Conservation (phyloP, 495 filamentous ascomycete species). For the Wilcoxina mikolae region DNA sequence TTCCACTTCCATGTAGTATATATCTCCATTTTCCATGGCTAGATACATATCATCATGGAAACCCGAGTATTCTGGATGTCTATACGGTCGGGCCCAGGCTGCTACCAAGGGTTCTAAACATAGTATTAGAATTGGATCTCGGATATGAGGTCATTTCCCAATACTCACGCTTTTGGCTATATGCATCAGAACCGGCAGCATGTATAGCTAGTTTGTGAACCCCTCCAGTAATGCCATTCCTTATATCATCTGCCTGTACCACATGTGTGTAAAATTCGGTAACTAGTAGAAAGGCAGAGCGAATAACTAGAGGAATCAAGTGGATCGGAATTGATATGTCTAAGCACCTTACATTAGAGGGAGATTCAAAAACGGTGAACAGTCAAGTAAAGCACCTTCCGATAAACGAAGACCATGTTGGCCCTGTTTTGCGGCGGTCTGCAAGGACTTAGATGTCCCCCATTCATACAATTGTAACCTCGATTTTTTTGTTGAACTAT, state of each 20-base stretch:
- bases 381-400: conserved; percentile 13
- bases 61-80: conserved; percentile 43
- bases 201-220: conserved; percentile 25
- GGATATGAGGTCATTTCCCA: neutral
- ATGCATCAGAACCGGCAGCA: conserved; percentile 13
- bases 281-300: conserved; percentile 25
- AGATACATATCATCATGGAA: conserved; percentile 59
- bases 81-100: conserved; percentile 58
- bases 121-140: neutral
- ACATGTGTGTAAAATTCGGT: conserved; percentile 26
- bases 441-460: conserved; percentile 30
- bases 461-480: conserved; percentile 62
- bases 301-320: conserved; percentile 26
- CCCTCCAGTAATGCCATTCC: conserved; percentile 19
- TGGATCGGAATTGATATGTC: conserved; percentile 27
- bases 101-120: conserved; percentile 30
- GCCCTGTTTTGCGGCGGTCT: conserved; percentile 18
- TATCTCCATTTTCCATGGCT: conserved; percentile 63
- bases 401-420: conserved; percentile 23
- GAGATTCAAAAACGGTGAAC: neutral
- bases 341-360: conserved; percentile 2
- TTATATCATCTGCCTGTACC: conserved; percentile 24
- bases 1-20: conserved; percentile 52
- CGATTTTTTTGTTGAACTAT: conserved; percentile 38
- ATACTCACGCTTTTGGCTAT: conserved; percentile 20